Percentiles rank a stretch among this genome's conserved stretches.
phyloP scores from a whole-genome alignment of 1,284 basidiomycete species.

The Cutaneotrichosporon daszewskae region DNA sequence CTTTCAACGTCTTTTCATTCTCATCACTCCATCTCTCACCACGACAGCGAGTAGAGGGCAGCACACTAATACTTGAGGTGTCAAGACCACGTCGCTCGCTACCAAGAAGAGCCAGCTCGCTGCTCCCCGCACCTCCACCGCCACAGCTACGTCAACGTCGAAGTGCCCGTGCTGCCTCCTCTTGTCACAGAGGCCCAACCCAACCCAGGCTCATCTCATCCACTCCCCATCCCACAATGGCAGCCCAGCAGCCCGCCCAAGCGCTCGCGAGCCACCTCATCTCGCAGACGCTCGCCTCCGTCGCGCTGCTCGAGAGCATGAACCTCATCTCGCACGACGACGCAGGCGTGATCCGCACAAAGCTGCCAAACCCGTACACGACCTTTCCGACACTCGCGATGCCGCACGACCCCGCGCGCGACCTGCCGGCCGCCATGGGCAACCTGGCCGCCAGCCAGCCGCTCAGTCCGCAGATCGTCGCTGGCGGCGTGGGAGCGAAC shows the following conservation, averaged over 20 bases:
- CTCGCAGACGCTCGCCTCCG: conserved; percentile 36
- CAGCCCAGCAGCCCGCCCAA: conserved; percentile 19
- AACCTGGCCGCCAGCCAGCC: not conserved
- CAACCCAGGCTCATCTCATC: not conserved
- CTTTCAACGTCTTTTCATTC: too few relatives aligned
- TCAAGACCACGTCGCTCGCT: too few relatives aligned
- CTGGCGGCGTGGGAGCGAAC: too few relatives aligned
- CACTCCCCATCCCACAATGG: not conserved
- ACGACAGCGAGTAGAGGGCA: too few relatives aligned
- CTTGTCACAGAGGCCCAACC: not conserved
- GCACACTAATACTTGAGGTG: too few relatives aligned
- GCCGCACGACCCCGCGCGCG: not conserved
- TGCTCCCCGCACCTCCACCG: too few relatives aligned
- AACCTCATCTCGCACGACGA: conserved; percentile 28
- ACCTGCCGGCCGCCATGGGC: not conserved
- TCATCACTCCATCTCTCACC: too few relatives aligned
- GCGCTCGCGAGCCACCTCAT: conserved; percentile 37
- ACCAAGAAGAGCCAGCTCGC: too few relatives aligned
- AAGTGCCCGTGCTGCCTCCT: too few relatives aligned
- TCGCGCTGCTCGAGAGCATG: conserved; percentile 36
- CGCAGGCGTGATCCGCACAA: conserved; percentile 32
- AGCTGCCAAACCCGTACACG: conserved; percentile 26
- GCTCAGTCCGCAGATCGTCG: too few relatives aligned
- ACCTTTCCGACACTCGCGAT: conserved; percentile 19
- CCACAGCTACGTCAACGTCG: too few relatives aligned